These are phyloP conservation scores for Quercus lobata DNA, from an alignment of 331 rosid genomes.

Conservation along the genomic window DNA sequence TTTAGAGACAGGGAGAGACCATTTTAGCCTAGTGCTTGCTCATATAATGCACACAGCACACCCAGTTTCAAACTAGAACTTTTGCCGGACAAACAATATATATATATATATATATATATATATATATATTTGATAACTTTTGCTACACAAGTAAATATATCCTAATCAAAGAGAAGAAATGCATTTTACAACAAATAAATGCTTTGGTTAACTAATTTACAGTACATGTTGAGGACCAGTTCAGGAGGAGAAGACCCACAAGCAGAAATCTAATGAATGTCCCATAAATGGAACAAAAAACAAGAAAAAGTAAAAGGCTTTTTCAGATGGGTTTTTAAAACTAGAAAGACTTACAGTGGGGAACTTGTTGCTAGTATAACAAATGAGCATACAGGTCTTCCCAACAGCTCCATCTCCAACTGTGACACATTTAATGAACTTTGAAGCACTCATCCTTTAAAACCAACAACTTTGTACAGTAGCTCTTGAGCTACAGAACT, in stretches of 20 bases:
- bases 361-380: slow-evolving; percentile 96
- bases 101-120: too few species aligned
- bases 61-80: neutral
- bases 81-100: too few species aligned
- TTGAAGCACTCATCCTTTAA: slow-evolving; percentile 80
- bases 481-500: neutral
- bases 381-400: slow-evolving; percentile 97
- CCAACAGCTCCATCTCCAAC: slow-evolving; percentile 99
- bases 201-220: neutral
- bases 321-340: slow-evolving; percentile 4
- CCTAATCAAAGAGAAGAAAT: neutral
- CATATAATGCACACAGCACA: neutral
- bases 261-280: neutral
- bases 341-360: slow-evolving; percentile 61
- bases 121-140: neutral
- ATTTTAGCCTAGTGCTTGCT: neutral
- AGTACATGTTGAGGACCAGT: neutral
- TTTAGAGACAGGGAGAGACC: neutral
- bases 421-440: slow-evolving; percentile 97
- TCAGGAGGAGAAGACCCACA: neutral
- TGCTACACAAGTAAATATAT: neutral
- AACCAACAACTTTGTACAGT: slow-evolving; percentile 18
- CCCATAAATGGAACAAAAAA: slow-evolving; percentile 11
- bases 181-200: neutral
- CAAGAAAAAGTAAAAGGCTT: neutral